Conservation (phyloP, 169 alveolate species). For the Eimeria acervulina region DNA sequence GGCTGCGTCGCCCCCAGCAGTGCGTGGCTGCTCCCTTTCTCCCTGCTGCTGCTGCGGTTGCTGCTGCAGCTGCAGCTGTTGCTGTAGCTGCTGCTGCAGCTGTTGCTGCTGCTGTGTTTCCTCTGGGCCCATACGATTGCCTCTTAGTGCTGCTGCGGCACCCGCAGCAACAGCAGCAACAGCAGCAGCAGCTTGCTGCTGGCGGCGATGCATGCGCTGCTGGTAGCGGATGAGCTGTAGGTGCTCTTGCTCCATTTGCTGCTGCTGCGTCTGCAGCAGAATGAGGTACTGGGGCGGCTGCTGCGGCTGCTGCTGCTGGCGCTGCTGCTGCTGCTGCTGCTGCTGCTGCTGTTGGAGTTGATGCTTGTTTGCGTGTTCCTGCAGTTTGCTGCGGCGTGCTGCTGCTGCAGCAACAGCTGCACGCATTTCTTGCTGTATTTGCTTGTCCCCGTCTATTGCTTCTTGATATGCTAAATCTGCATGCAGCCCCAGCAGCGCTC, state of each 20-base stretch:
- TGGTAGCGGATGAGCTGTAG: neutral
- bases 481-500: slow-evolving; percentile 48
- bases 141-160: neutral
- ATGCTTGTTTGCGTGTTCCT: neutral
- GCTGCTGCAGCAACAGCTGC: neutral
- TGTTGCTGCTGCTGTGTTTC: neutral
- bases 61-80: neutral
- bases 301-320: neutral
- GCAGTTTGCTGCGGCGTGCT: neutral
- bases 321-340: slow-evolving; percentile 42
- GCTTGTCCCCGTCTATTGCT: neutral
- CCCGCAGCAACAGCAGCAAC: no score
- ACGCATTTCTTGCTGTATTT: neutral
- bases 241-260: neutral
- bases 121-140: neutral
- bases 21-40: neutral
- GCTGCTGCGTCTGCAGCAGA: neutral
- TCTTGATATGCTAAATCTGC: neutral
- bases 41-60: neutral
- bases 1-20: neutral
- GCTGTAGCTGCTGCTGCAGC: neutral
- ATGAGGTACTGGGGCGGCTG: neutral
- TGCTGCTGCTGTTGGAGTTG: slow-evolving; percentile 1
- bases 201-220: neutral
- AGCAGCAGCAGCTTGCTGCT: no score